phyloP scores from a whole-genome alignment of 1,284 basidiomycete genomes.

The Heimioporus punctisporus region DNA sequence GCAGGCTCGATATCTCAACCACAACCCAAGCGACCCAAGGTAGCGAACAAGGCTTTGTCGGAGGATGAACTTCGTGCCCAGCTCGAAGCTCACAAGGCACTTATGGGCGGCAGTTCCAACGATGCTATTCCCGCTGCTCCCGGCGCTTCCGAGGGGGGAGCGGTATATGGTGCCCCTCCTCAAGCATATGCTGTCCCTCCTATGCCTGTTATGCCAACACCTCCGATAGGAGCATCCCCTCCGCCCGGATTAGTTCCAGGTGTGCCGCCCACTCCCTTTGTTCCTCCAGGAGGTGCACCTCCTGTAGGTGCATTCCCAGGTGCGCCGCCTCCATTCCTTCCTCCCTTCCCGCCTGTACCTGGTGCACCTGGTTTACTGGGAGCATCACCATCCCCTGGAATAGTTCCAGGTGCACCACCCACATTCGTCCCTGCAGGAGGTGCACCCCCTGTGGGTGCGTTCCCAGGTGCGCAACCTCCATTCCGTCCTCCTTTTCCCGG shows the following conservation, averaged over 20 bases:
- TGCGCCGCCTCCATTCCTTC: no score
- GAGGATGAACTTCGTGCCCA: slow-evolving; percentile 88
- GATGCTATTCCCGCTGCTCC: slow-evolving; percentile 37
- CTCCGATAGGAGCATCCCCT: slow-evolving; percentile 44
- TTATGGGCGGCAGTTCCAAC: slow-evolving; percentile 73
- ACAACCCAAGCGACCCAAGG: slow-evolving; percentile 79
- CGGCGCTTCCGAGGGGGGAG: slow-evolving; percentile 41
- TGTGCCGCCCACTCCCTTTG: slow-evolving; percentile 8
- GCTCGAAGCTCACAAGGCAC: slow-evolving; percentile 87
- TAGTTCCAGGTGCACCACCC: slow-evolving; percentile 25
- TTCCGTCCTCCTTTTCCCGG: no score
- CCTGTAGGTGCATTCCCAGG: no score
- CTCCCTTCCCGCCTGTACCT: no score
- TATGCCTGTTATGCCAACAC: slow-evolving; percentile 42
- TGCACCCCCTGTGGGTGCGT: no score
- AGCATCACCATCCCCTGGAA: slow-evolving; percentile 43
- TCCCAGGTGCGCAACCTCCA: no score
- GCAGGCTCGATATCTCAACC: slow-evolving; percentile 81
- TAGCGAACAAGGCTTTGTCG: slow-evolving; percentile 80
- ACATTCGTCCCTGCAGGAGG: no score
- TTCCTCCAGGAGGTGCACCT: no score
- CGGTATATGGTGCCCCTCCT: slow-evolving; percentile 70
- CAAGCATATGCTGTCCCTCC: slow-evolving; percentile 65
- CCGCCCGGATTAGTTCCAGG: slow-evolving; percentile 39
- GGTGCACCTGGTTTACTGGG: slow-evolving; percentile 43